Conservation (phyloP, 225 moss, liverwort and hornwort species). For the Sphagnum contortum region DNA sequence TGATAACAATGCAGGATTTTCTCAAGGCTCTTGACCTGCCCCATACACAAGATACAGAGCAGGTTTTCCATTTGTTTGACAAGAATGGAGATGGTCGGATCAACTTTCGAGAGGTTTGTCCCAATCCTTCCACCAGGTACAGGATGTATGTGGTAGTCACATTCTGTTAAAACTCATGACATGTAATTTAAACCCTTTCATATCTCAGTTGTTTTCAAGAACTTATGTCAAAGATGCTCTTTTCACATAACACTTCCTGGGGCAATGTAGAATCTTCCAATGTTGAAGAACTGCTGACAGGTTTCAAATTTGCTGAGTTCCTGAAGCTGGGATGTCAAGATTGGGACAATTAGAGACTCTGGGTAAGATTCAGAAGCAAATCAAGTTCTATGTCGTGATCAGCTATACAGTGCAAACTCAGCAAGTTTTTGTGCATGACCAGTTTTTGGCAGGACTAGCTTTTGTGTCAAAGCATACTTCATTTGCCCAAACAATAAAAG, state of each 20-base stretch:
- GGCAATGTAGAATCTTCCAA: too few relatives aligned
- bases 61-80: slow-evolving; percentile 55
- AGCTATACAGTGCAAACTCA: too few relatives aligned
- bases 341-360: too few relatives aligned
- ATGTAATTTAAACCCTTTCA: too few relatives aligned
- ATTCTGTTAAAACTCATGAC: too few relatives aligned
- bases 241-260: neutral
- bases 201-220: too few relatives aligned
- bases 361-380: too few relatives aligned
- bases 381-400: too few relatives aligned
- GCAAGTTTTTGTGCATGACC: neutral
- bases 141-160: too few relatives aligned
- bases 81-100: slow-evolving; percentile 35
- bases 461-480: slow-evolving; percentile 50
- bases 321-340: too few relatives aligned
- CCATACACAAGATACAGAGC: slow-evolving; percentile 27
- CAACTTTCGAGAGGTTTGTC: slow-evolving; percentile 53
- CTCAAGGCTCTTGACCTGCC: slow-evolving; percentile 43
- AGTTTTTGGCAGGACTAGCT: slow-evolving; percentile 66
- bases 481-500: slow-evolving; percentile 39
- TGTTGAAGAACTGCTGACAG: too few relatives aligned
- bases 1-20: slow-evolving; percentile 36
- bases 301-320: too few relatives aligned
- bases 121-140: neutral
- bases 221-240: neutral